Evolutionary conservation across 2,329 filamentous ascomycete genomes (phyloP), one percentile per base, ranked within the genome.

Genomic region (Ambrosiella xylebori): DNA sequence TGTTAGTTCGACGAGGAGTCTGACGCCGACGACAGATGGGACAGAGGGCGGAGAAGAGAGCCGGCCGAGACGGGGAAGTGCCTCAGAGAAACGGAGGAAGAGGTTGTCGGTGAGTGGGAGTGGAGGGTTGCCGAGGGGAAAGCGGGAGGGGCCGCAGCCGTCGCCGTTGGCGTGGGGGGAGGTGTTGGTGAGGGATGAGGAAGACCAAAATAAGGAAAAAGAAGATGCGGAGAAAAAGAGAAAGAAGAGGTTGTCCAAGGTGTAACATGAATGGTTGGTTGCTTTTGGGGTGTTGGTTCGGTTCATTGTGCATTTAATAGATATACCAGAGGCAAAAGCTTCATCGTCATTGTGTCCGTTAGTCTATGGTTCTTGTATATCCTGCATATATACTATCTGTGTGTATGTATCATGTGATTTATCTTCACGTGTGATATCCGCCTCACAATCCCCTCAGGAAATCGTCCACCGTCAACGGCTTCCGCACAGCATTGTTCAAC

Each of bases 401-500:
- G 51, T 54, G 27, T 40, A 35, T 35, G 7, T 45, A 49, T 12
- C 39, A 54, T 36, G 36, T 13, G 51, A 49, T 19, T 55, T 15
- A 19, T 54, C 11, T 15, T 27, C 27, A 38, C 13, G 47, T 41
- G 12, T 45, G 13, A 11, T 17, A 49, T 54, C 27, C 27, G 27
- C 13, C 60, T 63, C 69, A 85, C 59, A 89, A 66, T 2, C 79
- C 83, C 58, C 74, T 76, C 74, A 95, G 71, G 64, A 96, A 78
- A 68, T 95, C 90, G 61, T 79, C 77, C 68, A 95, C 68, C 7
- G 86, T 86, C 61, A 96, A 82, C 1, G 88, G 87, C 68, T 95
- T 95, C 68, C 86, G 78, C 61, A 96, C 90, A 9, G 90, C 90
- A 75, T 96, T 95, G 58, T 88, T 93, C 67, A 88, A 82, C 0